These are phyloP conservation scores for Fusarium anguioides DNA, from an alignment of 2,329 filamentous ascomycete genomes.

Conservation along the genomic window DNA sequence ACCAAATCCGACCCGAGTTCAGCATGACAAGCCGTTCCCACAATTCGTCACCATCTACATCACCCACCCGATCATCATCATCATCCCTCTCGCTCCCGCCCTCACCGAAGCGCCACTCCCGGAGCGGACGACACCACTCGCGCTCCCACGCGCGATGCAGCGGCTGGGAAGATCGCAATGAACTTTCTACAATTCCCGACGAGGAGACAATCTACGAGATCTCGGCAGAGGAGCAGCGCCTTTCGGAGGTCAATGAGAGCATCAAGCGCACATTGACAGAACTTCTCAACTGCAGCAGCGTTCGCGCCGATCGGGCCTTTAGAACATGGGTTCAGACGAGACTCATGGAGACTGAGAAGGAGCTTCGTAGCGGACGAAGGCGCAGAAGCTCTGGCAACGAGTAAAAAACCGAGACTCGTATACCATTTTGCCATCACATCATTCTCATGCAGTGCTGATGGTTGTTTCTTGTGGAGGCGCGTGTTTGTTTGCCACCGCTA, in stretches of 20 bases:
- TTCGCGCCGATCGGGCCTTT: slow-evolving; percentile 62
- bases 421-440: slow-evolving; percentile 12
- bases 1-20: slow-evolving; percentile 60
- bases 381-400: slow-evolving; percentile 55
- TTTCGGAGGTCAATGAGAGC: slow-evolving; percentile 68
- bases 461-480: slow-evolving; percentile 4
- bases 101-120: slow-evolving; percentile 59
- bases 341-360: slow-evolving; percentile 70
- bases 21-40: slow-evolving; percentile 50
- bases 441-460: slow-evolving; percentile 3
- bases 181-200: slow-evolving; percentile 58
- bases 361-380: slow-evolving; percentile 64
- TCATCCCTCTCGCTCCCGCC: slow-evolving; percentile 61
- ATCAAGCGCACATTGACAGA: slow-evolving; percentile 71
- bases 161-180: slow-evolving; percentile 49
- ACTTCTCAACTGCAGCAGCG: slow-evolving; percentile 68
- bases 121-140: slow-evolving; percentile 44
- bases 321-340: slow-evolving; percentile 69
- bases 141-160: slow-evolving; percentile 49
- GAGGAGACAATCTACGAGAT: slow-evolving; percentile 62
- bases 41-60: slow-evolving; percentile 66
- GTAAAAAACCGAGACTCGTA: slow-evolving; percentile 30
- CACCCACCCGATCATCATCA: slow-evolving; percentile 65
- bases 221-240: slow-evolving; percentile 63
- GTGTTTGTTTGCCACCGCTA: too few relatives aligned